A percentile compares a stretch with the other conserved stretches of the same genome.
phyloP scores from a whole-genome alignment of 208 protist genomes.

The Trypanosoma mega region DNA sequence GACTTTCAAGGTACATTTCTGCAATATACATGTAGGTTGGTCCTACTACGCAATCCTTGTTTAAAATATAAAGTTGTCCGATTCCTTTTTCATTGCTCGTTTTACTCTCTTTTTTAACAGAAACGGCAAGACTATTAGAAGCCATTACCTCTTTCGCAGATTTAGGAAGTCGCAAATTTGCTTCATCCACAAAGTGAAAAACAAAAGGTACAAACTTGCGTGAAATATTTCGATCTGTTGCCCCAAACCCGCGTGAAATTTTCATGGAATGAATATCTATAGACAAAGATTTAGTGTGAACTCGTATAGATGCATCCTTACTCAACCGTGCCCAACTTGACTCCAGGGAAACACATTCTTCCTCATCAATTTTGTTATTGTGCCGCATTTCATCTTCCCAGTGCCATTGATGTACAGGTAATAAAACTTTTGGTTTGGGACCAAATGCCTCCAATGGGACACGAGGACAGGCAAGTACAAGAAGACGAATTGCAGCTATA shows the following conservation, averaged over 20 bases:
- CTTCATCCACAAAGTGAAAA: slow-evolving; percentile 78
- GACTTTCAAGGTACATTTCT: slow-evolving; percentile 60
- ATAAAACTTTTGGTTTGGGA: slow-evolving; percentile 60
- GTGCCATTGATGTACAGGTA: slow-evolving; percentile 86
- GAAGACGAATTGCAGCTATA: slow-evolving; percentile 75
- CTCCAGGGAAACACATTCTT: slow-evolving; percentile 74
- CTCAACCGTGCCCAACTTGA: slow-evolving; percentile 36
- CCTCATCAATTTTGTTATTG: slow-evolving; percentile 58
- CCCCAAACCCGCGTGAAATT: slow-evolving; percentile 39
- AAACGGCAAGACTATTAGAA: slow-evolving; percentile 4
- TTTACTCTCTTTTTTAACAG: slow-evolving; percentile 9
- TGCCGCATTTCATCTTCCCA: slow-evolving; percentile 91
- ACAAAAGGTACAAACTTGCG: slow-evolving; percentile 78
- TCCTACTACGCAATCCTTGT: slow-evolving; percentile 39
- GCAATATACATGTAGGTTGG: slow-evolving; percentile 51
- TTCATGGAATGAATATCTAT: slow-evolving; percentile 79
- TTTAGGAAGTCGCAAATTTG: slow-evolving; percentile 40
- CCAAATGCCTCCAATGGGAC: slow-evolving; percentile 74
- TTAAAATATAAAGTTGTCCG: slow-evolving; percentile 29
- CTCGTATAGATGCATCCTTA: slow-evolving; percentile 33
- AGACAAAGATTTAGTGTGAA: slow-evolving; percentile 48
- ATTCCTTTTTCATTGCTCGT: slow-evolving; percentile 2
- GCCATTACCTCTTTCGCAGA: slow-evolving; percentile 56
- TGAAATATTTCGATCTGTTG: slow-evolving; percentile 58
- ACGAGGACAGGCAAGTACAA: slow-evolving; percentile 69